Evolutionary conservation across 164 flowering plant species (phyloP), one percentile per base, ranked within the genome.

Genomic region (Chloranthus sessilifolius): DNA sequence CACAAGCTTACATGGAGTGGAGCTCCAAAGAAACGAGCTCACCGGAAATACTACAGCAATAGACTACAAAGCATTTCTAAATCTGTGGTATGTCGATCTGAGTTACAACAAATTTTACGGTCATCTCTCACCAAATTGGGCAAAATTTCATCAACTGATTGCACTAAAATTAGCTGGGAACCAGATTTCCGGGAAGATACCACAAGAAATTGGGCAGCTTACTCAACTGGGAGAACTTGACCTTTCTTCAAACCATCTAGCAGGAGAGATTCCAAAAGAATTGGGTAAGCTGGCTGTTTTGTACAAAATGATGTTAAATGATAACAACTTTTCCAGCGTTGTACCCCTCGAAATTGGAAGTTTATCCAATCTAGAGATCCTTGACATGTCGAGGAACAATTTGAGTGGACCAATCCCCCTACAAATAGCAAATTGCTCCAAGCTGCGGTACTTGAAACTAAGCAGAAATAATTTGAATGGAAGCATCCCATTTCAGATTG

Each of bases 241-340:
- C 31, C 48, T 44, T 44, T 44, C 48, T 44, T 44, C 48, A 25
- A 44, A 44, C 16, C 23, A 29, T n/a, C 36, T 47, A n/a, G 14
- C 5, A 17, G 50, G 50, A 28, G 50, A 47, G 36, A 28, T 47
- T n/a, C 50, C 50, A 1, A 29, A 29, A 8, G 37, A 19, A 5
- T 29, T 47, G 9, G 35, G 50, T 7, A 19, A 24, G 25, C 11
- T n/a, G 31, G 3, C 31, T 44, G 25, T 31, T 44, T 25, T 44
- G 17, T 15, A 25, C 31, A 25, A 15, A n/a, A 1, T 26, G 33
- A 26, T 30, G 7, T 26, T 44, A 15, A 44, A 44, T 24, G 33
- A 44, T 26, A 44, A 44, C 27, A 15, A 10, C 2, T 31, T 44
- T 44, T 44, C 48, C 27, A 31, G 48, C 10, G 19, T 14, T 30